These are phyloP conservation scores for Ilyonectria robusta DNA, from an alignment of 2,329 filamentous ascomycete species.

Conservation along the genomic window DNA sequence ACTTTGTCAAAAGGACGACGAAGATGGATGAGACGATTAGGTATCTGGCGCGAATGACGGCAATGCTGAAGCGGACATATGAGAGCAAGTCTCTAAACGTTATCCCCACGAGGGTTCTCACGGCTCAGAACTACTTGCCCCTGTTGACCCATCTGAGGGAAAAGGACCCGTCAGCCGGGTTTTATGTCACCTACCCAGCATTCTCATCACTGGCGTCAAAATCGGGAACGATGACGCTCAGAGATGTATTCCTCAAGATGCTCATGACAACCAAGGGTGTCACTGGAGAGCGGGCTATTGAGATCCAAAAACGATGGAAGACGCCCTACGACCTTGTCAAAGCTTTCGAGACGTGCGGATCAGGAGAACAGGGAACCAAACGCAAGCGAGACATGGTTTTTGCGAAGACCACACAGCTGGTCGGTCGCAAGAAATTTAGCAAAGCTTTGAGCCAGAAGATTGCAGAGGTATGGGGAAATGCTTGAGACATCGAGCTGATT, in stretches of 20 bases:
- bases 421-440: conserved; percentile 78
- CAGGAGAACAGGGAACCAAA: conserved; percentile 65
- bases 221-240: conserved; percentile 79
- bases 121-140: conserved; percentile 75
- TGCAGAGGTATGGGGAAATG: conserved; percentile 79
- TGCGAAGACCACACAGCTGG: conserved; percentile 67
- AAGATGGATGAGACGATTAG: conserved; percentile 84
- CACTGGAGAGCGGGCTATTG: conserved; percentile 82
- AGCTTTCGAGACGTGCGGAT: conserved; percentile 72
- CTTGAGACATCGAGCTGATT: conserved; percentile 45
- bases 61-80: conserved; percentile 76
- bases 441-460: conserved; percentile 77
- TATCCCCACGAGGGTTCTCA: conserved; percentile 76
- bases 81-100: conserved; percentile 70
- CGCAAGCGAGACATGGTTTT: conserved; percentile 73
- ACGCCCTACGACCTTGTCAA: conserved; percentile 81
- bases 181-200: conserved; percentile 78
- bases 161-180: conserved; percentile 63
- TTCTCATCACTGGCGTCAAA: conserved; percentile 83
- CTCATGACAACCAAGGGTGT: conserved; percentile 85
- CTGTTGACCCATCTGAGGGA: conserved; percentile 72
- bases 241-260: conserved; percentile 87
- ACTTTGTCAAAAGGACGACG: conserved; percentile 82
- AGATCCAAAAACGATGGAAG: conserved; percentile 84
- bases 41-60: conserved; percentile 82